Evolutionary conservation across 345 rosid genomes (phyloP).

Genomic region (Rhizophora mangle): DNA sequence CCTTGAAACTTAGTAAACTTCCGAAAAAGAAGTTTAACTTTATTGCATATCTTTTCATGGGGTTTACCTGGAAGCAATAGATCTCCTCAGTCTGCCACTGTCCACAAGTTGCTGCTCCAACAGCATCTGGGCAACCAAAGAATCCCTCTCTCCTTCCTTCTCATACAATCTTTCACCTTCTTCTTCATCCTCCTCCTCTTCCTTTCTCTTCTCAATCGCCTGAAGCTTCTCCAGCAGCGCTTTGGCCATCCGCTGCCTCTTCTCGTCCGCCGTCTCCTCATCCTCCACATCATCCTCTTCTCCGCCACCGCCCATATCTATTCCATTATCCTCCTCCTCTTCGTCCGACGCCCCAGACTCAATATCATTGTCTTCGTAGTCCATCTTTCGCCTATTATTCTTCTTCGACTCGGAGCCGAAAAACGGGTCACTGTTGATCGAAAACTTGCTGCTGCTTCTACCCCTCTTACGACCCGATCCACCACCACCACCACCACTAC

Average conservation of each 20-base stretch:
- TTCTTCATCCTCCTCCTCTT: constrained; percentile 37
- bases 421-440: constrained; percentile 41
- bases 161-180: constrained; percentile 43
- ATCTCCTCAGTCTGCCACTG: constrained; percentile 72
- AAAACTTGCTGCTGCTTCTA: constrained; percentile 27
- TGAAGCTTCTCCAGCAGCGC: constrained; percentile 41
- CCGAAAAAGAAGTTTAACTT: background rate
- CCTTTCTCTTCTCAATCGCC: constrained; percentile 38
- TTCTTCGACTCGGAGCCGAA: constrained; percentile 46
- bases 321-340: constrained; percentile 30
- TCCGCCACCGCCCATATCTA: constrained; percentile 26
- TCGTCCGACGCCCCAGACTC: constrained; percentile 59
- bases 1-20: background rate
- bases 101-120: constrained; percentile 87
- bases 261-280: constrained; percentile 75
- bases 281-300: constrained; percentile 24
- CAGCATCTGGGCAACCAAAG: constrained; percentile 56
- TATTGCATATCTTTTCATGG: background rate
- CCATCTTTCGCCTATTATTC: constrained; percentile 47
- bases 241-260: constrained; percentile 60
- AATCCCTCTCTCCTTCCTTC: constrained; percentile 57
- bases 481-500: background rate
- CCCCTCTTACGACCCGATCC: constrained; percentile 28
- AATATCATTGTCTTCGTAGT: constrained; percentile 48
- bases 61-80: constrained; percentile 68